Evolutionary conservation across 441 rosid genomes (phyloP).

Genomic region (Gossypium trilobum): DNA sequence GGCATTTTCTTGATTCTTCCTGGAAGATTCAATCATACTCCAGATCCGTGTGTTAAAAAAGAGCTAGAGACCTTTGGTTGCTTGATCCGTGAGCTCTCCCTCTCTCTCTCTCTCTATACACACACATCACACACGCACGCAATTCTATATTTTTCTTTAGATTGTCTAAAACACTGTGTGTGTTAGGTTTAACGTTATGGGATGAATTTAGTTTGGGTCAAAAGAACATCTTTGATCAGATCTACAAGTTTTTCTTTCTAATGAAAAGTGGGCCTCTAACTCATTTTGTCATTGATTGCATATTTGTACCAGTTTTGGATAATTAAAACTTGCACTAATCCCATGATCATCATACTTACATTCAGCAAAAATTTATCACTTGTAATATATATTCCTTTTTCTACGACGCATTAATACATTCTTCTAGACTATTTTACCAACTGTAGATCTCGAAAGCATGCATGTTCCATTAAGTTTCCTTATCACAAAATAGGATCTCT

Average conservation of each 20-base stretch:
- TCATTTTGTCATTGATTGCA: background rate
- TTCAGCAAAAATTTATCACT: background rate
- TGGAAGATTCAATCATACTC: slow-evolving; percentile 16
- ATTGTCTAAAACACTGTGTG: background rate
- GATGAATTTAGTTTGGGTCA: background rate
- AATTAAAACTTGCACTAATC: background rate
- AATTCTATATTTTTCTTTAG: background rate
- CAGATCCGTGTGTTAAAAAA: slow-evolving; percentile 31
- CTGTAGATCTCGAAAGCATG: background rate
- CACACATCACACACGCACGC: too few relatives aligned
- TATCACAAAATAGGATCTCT: background rate
- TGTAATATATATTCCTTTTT: background rate
- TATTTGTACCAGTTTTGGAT: background rate
- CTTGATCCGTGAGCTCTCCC: slow-evolving; percentile 20
- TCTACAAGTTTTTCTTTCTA: background rate
- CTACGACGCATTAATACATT: background rate
- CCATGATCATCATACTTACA: background rate
- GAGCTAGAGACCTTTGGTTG: slow-evolving; percentile 21
- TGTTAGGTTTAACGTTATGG: background rate
- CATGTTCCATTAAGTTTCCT: background rate
- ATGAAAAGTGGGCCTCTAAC: background rate
- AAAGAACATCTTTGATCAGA: background rate
- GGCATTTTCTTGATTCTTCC: slow-evolving; percentile 10
- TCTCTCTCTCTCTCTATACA: background rate
- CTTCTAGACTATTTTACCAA: background rate